Evolutionary conservation across 1,284 basidiomycete species (phyloP).

Genomic region (Microbotryum lychnidis-dioicae): DNA sequence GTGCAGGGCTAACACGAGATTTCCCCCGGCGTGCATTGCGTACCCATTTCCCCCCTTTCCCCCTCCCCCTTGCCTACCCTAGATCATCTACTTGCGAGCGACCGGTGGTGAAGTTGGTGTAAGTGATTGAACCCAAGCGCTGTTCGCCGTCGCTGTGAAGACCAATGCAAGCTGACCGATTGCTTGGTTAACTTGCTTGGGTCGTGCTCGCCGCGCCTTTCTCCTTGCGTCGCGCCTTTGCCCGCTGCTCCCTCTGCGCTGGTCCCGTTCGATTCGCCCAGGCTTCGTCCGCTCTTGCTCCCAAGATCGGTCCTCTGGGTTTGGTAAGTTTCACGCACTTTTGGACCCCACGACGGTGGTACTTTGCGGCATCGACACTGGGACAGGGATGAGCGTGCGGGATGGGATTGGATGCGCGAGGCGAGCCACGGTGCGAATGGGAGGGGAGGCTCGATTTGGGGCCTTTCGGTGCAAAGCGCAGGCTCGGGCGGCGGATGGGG

Average conservation of each 20-base stretch:
- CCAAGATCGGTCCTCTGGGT: conserved; percentile 99
- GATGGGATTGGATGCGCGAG: too few relatives aligned
- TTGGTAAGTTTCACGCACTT: conserved; percentile 56
- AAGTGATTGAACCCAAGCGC: not conserved
- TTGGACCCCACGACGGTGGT: too few relatives aligned
- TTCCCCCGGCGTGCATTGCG: not conserved
- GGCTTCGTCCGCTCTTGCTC: conserved; percentile 93
- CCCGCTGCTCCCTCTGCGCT: too few relatives aligned
- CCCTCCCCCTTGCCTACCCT: conserved; percentile 39
- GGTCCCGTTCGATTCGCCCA: not conserved
- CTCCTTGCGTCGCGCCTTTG: too few relatives aligned
- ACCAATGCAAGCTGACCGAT: not conserved
- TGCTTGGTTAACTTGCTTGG: too few relatives aligned
- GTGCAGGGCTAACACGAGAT: conserved; percentile 24
- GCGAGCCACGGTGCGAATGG: not conserved
- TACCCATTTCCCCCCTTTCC: conserved; percentile 39
- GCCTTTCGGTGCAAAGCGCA: too few relatives aligned
- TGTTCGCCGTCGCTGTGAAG: not conserved
- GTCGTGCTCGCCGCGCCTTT: too few relatives aligned
- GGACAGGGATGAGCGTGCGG: too few relatives aligned
- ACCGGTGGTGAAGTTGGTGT: conserved; percentile 97
- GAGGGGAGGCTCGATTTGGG: not conserved
- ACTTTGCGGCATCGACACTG: too few relatives aligned
- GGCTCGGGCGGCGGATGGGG: not conserved
- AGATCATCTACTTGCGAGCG: conserved; percentile 96